These are phyloP conservation scores for Talaromyces rugulosus DNA, from an alignment of 2,329 filamentous ascomycete genomes.

Conservation along the genomic window DNA sequence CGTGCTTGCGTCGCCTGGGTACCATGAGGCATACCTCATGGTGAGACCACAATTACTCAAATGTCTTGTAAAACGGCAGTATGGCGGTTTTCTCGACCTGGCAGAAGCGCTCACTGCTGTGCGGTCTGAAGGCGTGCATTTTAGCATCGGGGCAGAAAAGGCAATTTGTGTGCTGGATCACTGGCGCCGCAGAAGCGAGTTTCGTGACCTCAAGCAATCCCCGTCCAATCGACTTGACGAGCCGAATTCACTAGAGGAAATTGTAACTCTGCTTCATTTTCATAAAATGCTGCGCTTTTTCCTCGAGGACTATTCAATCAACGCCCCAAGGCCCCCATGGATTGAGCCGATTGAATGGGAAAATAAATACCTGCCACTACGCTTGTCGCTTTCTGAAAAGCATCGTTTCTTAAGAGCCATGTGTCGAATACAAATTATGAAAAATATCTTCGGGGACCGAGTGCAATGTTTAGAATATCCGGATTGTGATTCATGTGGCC, in stretches of 20 bases:
- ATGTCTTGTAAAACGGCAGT: neutral
- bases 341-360: neutral
- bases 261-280: neutral
- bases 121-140: constrained; percentile 2
- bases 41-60: neutral
- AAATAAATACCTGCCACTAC: neutral
- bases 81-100: neutral
- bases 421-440: constrained; percentile 5
- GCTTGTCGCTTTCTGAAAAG: neutral
- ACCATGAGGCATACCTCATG: constrained; percentile 2
- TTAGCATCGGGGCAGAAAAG: neutral
- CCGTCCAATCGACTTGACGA: neutral
- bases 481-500: neutral
- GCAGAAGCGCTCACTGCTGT: constrained; percentile 2
- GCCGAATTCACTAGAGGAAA: neutral
- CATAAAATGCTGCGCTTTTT: neutral
- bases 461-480: neutral
- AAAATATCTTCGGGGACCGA: neutral
- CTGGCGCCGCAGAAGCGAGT: constrained; percentile 1
- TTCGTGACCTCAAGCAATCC: neutral
- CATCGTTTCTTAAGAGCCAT: constrained; percentile 1
- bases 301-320: neutral
- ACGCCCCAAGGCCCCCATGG: neutral
- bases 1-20: neutral
- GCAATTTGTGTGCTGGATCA: neutral